Conservation (phyloP, 176 grass and related monocot species). For the Chloris gayana region DNA sequence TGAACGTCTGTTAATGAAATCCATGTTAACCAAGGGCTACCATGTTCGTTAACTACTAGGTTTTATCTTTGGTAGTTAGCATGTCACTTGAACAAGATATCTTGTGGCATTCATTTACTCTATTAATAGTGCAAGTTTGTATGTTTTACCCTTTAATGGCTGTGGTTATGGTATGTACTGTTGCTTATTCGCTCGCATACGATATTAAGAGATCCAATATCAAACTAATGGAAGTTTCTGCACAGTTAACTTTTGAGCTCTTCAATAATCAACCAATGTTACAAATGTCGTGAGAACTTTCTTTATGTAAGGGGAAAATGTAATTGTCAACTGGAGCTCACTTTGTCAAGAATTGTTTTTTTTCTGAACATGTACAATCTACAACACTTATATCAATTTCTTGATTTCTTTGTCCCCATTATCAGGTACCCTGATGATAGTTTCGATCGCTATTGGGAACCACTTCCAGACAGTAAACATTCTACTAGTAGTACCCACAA, state of each 20-base stretch:
- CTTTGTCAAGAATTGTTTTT: not conserved
- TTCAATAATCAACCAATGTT: too few relatives aligned
- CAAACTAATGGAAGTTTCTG: not conserved
- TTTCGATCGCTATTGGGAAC: conserved; percentile 87
- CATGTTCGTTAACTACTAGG: not conserved
- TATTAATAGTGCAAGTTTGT: not conserved
- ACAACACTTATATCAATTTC: not conserved
- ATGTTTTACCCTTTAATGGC: not conserved
- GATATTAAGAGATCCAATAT: not conserved
- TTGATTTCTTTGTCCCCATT: conserved; percentile 22
- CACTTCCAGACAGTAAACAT: conserved; percentile 60
- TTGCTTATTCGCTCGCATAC: not conserved
- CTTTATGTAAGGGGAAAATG: conserved; percentile 2
- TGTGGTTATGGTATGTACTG: not conserved
- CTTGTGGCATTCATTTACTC: not conserved
- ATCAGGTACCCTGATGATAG: conserved; percentile 88
- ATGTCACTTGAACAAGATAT: not conserved
- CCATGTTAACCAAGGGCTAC: not conserved
- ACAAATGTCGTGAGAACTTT: not conserved
- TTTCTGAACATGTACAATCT: not conserved
- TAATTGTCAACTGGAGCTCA: not conserved
- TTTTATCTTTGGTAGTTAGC: not conserved
- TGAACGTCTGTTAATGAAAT: not conserved
- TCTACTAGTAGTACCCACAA: conserved; percentile 83
- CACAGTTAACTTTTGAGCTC: too few relatives aligned